Conservation (phyloP, 225 moss, liverwort and hornwort species). For the Anthoceros angustus region DNA sequence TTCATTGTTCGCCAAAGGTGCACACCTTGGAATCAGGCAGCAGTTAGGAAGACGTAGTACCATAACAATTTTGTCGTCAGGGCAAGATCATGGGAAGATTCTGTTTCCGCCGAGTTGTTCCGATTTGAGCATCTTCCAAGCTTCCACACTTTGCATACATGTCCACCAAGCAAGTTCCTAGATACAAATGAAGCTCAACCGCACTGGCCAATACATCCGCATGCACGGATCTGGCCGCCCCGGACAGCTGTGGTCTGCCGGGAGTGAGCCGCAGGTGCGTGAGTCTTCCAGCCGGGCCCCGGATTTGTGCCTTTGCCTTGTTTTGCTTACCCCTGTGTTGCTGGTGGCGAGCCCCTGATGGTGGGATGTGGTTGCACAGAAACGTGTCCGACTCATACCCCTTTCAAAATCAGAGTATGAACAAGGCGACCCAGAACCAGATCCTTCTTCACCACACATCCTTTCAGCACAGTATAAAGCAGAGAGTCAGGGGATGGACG, state of each 20-base stretch:
- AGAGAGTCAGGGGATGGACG: conserved; percentile 89
- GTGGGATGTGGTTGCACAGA: conserved; percentile 9
- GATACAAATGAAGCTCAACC: too few species aligned
- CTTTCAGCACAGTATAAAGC: too few species aligned
- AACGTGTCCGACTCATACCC: too few species aligned
- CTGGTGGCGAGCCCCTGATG: neutral
- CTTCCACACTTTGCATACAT: too few species aligned
- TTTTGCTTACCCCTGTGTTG: neutral
- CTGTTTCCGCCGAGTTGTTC: neutral
- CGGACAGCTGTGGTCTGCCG: neutral
- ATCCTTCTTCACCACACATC: too few species aligned
- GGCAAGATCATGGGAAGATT: neutral
- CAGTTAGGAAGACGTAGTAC: neutral
- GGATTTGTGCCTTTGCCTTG: neutral
- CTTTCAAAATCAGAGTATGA: too few species aligned
- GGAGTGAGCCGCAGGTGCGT: too few species aligned
- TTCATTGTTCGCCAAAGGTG: too few species aligned
- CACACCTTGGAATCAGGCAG: too few species aligned
- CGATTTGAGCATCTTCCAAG: neutral
- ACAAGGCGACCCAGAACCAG: too few species aligned
- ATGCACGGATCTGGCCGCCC: neutral
- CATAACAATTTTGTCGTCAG: neutral
- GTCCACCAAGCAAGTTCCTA: too few species aligned
- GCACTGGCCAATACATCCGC: too few species aligned
- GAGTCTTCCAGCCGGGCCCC: neutral